These are phyloP conservation scores for Lepidium africanum DNA, from an alignment of 345 rosid genomes.

Conservation along the genomic window DNA sequence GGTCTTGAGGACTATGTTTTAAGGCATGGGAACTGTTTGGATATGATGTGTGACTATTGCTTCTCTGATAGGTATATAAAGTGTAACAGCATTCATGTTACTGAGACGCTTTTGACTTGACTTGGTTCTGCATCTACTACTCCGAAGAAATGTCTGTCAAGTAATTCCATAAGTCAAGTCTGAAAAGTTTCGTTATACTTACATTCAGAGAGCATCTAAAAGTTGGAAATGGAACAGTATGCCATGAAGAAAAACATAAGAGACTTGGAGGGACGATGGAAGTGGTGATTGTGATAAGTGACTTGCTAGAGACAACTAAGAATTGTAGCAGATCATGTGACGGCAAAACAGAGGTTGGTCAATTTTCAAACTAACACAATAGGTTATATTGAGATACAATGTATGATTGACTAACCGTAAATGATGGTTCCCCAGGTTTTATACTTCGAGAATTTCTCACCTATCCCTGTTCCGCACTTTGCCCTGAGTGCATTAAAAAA, in stretches of 20 bases:
- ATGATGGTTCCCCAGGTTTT: slow-evolving; percentile 47
- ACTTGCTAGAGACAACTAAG: slow-evolving; percentile 35
- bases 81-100: neutral
- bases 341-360: slow-evolving; percentile 61
- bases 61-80: slow-evolving; percentile 36
- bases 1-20: slow-evolving; percentile 75
- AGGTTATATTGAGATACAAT: neutral
- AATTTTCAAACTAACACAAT: neutral
- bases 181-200: neutral
- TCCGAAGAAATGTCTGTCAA: neutral
- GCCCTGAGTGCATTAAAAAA: slow-evolving; percentile 48
- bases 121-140: neutral
- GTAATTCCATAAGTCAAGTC: neutral
- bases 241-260: slow-evolving; percentile 38
- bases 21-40: slow-evolving; percentile 46
- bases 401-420: slow-evolving; percentile 4
- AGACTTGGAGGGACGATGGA: slow-evolving; percentile 49
- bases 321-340: slow-evolving; percentile 37
- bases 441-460: slow-evolving; percentile 64
- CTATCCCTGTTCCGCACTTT: slow-evolving; percentile 39
- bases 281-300: slow-evolving; percentile 58
- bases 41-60: slow-evolving; percentile 42
- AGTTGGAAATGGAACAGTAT: slow-evolving; percentile 58
- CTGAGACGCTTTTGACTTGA: neutral
- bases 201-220: slow-evolving; percentile 57